A percentile compares a stretch with the other conserved stretches of the same genome.
phyloP scores from a whole-genome alignment of 306 rosid genomes.

The Quercus robur region DNA sequence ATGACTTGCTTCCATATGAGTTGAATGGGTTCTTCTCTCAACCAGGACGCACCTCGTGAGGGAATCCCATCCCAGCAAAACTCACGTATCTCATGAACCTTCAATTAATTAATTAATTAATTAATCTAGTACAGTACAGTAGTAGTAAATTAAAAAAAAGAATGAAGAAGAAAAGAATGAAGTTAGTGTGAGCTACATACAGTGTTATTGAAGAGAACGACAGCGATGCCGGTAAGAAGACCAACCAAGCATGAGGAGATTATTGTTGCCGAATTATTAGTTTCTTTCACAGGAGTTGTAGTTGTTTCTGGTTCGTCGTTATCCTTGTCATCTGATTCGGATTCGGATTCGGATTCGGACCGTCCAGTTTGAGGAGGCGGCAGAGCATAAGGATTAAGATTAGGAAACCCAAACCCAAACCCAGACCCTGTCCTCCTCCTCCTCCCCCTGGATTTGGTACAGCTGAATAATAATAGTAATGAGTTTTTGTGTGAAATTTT shows the following conservation, averaged over 20 bases:
- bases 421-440: too few relatives aligned
- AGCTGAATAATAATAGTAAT: too few relatives aligned
- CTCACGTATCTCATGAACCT: slow-evolving; percentile 84
- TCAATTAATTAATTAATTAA: not conserved
- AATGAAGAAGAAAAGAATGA: not conserved
- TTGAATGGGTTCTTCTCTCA: slow-evolving; percentile 60
- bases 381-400: slow-evolving; percentile 6
- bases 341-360: slow-evolving; percentile 12
- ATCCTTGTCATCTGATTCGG: not conserved
- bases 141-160: not conserved
- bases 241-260: slow-evolving; percentile 79
- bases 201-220: slow-evolving; percentile 68
- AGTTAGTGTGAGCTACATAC: slow-evolving; percentile 32
- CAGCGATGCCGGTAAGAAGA: slow-evolving; percentile 79
- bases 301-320: not conserved
- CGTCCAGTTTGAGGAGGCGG: slow-evolving; percentile 28
- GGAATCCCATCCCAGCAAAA: slow-evolving; percentile 85
- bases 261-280: slow-evolving; percentile 39
- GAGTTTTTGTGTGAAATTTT: too few relatives aligned
- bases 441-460: too few relatives aligned
- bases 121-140: not conserved
- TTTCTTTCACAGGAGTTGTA: too few relatives aligned
- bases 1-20: slow-evolving; percentile 65
- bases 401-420: too few relatives aligned
- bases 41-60: slow-evolving; percentile 74